Base-by-base conservation (phyloP, 1,284 basidiomycete species). In the Malassezia nana region DNA sequence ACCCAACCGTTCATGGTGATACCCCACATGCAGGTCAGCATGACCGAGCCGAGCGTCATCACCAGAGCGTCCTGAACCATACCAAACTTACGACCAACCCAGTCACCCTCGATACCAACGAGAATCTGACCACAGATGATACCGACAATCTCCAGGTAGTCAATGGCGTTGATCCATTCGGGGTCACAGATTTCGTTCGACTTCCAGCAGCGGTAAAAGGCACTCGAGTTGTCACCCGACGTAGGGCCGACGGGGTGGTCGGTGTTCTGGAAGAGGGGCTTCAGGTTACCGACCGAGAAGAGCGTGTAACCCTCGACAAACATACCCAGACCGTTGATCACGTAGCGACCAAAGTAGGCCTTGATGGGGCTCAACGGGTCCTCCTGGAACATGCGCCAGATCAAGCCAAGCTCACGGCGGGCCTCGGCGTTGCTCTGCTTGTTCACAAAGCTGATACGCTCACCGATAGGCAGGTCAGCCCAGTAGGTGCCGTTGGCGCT, bases 81-180 rank as follows among this genome's bases (percentile, higher is more conserved):
- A 60, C 78, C 78, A 55, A 78, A 78, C 59, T 74, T 74, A 52
- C 79, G 74, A 32, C 79, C 79, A 55, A 81, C 77, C 78, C 78
- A 81, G 63, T 81, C 79, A 49, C 78, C 79, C 64, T 81, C 79
- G 63, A 79, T 66, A 47, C 79, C 79, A 61, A 81, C 79, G 46
- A 75, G 63, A 55, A 79, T 74, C 67, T 81, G 79, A 48, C 79
- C 79, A 45, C 77, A 64, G 47, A 81, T 80, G 69, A 80, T 80
- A 68, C 78, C 79, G 52, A 77, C 64, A 50, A 78, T 77, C 59
- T 78, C 76, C 50, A 78, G 75, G 63, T 77, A 78, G 44, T 77
- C 74, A 52, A 75, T 64, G 26, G 77, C 77, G 22, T 75, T 69
- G 52, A 78, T 62, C 78, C 78, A 79, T 56, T 76, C 72, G 32